phyloP scores from a whole-genome alignment of 1,139 yeast genomes.

The Suhomyces wounanorum region DNA sequence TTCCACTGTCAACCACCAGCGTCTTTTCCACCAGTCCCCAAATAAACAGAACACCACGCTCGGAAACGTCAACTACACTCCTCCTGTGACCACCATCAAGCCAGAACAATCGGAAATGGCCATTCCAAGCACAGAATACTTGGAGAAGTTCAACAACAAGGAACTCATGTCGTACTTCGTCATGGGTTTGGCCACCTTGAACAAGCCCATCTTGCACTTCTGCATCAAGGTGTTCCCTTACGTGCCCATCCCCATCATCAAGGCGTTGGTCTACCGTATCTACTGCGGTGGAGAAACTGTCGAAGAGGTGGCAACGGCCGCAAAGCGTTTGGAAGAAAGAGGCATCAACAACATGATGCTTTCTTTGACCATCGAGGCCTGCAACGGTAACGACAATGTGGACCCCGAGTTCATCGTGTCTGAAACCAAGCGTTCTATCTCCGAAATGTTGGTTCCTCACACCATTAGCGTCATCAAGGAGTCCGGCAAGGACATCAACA shows the following conservation, averaged over 20 bases:
- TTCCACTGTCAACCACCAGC: neutral
- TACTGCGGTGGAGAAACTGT: constrained; percentile 91
- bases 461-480: constrained; percentile 50
- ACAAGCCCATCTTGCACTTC: constrained; percentile 58
- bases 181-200: constrained; percentile 68
- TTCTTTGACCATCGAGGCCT: constrained; percentile 88
- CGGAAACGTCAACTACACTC: constrained; percentile 16
- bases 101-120: neutral
- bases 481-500: constrained; percentile 53
- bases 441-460: constrained; percentile 73
- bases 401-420: constrained; percentile 65
- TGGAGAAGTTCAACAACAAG: constrained; percentile 34
- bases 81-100: neutral
- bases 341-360: constrained; percentile 95
- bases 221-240: constrained; percentile 72
- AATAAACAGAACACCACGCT: constrained; percentile 20
- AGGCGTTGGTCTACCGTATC: constrained; percentile 72
- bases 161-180: constrained; percentile 63
- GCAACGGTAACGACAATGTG: constrained; percentile 70
- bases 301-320: constrained; percentile 69
- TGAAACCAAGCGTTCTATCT: constrained; percentile 68
- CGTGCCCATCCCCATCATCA: constrained; percentile 71
- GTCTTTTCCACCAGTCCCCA: constrained; percentile 22
- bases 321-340: constrained; percentile 61
- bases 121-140: constrained; percentile 23